These are phyloP conservation scores for Infundibulicybe gibba DNA, from an alignment of 768 basidiomycete species.

Conservation along the genomic window DNA sequence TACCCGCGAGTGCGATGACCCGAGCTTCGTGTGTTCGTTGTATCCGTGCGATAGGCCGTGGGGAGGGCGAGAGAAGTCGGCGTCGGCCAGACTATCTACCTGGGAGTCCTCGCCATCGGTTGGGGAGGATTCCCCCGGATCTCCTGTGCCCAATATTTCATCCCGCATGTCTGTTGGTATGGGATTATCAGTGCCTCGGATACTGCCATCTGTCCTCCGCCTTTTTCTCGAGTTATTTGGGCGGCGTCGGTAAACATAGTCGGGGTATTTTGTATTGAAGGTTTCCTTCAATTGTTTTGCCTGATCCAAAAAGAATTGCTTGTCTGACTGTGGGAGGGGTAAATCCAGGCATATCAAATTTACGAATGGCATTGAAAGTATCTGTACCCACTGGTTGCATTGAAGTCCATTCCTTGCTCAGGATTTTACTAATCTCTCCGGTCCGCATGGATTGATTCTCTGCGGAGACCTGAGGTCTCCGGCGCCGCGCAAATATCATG, in stretches of 20 bases:
- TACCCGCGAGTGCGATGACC: constrained; percentile 18
- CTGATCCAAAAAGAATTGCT: constrained; percentile 86
- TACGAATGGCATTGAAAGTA: constrained; percentile 2
- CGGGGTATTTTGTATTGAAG: constrained; percentile 83
- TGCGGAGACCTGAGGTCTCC: constrained; percentile 81
- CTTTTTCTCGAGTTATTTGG: constrained; percentile 82
- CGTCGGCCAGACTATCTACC: constrained; percentile 15
- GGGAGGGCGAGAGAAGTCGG: constrained; percentile 21
- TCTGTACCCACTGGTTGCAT: constrained; percentile 62
- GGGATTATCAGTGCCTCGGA: constrained; percentile 23
- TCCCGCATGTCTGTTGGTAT: constrained; percentile 25
- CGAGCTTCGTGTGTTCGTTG: constrained; percentile 22
- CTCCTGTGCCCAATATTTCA: constrained; percentile 23
- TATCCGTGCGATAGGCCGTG: constrained; percentile 20
- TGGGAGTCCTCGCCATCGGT: constrained; percentile 29
- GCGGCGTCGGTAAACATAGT: constrained; percentile 85
- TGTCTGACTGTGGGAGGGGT: constrained; percentile 51
- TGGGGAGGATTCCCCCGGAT: constrained; percentile 31
- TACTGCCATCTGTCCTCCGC: constrained; percentile 32
- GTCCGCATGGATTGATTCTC: constrained; percentile 89
- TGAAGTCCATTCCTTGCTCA: constrained; percentile 81
- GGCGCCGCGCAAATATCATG: constrained; percentile 86
- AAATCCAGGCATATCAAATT: neutral
- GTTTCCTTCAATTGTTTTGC: constrained; percentile 83
- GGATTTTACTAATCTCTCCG: constrained; percentile 85